These are phyloP conservation scores for Boletellus ananas DNA, from an alignment of 768 basidiomycete species.

Conservation along the genomic window DNA sequence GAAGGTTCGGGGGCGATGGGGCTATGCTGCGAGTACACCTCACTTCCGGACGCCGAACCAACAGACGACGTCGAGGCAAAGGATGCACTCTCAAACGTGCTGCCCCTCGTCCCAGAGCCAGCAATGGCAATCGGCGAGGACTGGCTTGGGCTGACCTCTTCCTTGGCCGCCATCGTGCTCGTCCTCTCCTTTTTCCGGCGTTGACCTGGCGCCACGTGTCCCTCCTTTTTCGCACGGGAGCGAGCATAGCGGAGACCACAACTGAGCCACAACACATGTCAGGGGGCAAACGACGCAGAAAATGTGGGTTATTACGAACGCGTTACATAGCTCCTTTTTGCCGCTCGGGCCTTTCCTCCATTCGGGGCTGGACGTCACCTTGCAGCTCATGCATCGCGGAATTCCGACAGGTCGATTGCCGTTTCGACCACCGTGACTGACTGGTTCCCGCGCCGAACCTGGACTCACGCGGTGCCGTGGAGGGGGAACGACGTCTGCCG, in stretches of 20 bases:
- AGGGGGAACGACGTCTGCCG: constrained; percentile 52
- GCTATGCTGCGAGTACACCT: constrained; percentile 48
- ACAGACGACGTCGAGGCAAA: constrained; percentile 45
- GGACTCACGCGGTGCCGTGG: constrained; percentile 56
- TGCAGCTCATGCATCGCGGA: constrained; percentile 73
- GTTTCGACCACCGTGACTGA: constrained; percentile 29
- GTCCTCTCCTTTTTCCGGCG: constrained; percentile 63
- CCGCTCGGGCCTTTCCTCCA: constrained; percentile 91
- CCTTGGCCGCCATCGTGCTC: constrained; percentile 24
- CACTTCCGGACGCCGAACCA: constrained; percentile 56
- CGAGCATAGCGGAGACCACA: constrained; percentile 86
- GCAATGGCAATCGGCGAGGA: constrained; percentile 39
- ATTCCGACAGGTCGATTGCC: constrained; percentile 72
- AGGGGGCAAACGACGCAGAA: constrained; percentile 13
- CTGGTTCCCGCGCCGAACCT: constrained; percentile 45
- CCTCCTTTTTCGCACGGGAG: constrained; percentile 86
- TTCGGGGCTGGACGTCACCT: constrained; percentile 78
- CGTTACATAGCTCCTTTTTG: constrained; percentile 89
- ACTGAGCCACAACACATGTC: constrained; percentile 37
- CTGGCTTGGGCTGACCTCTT: constrained; percentile 25
- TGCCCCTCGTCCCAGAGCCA: constrained; percentile 45
- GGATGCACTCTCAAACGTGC: constrained; percentile 46
- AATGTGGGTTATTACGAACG: constrained; percentile 51
- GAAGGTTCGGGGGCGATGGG: constrained; percentile 46
- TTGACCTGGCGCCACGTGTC: constrained; percentile 45